phyloP scores from a whole-genome alignment of 2,329 filamentous ascomycete genomes.

The Colletotrichum sp. region DNA sequence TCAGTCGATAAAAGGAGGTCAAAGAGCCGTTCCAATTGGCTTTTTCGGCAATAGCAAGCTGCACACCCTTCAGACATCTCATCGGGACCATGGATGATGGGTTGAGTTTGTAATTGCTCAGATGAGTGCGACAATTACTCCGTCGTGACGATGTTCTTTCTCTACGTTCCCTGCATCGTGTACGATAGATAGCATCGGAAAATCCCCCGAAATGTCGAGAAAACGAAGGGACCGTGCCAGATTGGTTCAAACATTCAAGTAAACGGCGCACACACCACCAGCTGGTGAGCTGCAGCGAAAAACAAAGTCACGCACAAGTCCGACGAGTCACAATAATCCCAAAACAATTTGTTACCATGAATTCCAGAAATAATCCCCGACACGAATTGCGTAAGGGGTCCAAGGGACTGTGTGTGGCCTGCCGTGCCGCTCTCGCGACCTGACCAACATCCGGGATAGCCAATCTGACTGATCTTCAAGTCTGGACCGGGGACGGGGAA shows the following conservation, averaged over 20 bases:
- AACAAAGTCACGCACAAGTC: background rate
- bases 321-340: background rate
- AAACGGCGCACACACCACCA: background rate
- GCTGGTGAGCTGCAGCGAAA: background rate
- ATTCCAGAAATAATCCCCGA: background rate
- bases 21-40: background rate
- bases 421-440: background rate
- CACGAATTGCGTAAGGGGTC: background rate
- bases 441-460: background rate
- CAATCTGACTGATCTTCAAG: slow-evolving; percentile 13
- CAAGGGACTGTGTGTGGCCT: background rate
- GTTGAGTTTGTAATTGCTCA: background rate
- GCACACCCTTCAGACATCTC: background rate
- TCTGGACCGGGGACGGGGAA: background rate
- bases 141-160: background rate
- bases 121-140: background rate
- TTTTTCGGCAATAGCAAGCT: background rate
- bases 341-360: background rate
- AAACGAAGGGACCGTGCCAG: background rate
- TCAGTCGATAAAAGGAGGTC: background rate
- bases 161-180: background rate
- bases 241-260: background rate
- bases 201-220: background rate
- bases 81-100: background rate
- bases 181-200: background rate